Base-by-base conservation (phyloP, 225 moss, liverwort and hornwort species). In the Sphagnum tenellum region DNA sequence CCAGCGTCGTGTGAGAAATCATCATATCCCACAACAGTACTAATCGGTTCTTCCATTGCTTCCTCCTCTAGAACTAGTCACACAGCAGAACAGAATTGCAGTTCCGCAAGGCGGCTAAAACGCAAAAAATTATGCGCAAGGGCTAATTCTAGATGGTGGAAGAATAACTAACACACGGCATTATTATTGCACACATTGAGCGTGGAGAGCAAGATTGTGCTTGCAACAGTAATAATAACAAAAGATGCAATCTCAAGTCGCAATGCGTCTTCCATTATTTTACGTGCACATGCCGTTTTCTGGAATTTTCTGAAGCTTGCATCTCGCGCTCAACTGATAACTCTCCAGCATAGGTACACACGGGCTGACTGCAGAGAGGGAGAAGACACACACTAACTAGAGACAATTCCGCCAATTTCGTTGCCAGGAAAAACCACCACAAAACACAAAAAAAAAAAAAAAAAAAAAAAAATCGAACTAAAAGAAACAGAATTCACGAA, bases 11-110 rank as follows among this genome's bases (percentile, higher is more conserved):
- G 89, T 57, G 89, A 63, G 61, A 85, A 82, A 77, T 73, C 80
- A 68, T 92, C 92, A 63, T 92, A 89, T 66, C 85, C 92, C 66
- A 89, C 96, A 48, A 88, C 72, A 59, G 81, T 88, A 59, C 92
- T 81, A 82, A 83, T 75, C 66, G 89, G 84, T 75, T 96, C 92
- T 70, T 85, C 96, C 96, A 96, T 90, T 67, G 79, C 66, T 62
- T 73, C 61, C 69, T 13, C 9, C 65, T 82, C 74, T 76, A 29
- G 29, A 74, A 72, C 81, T 57, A 62, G 45, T 66, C 62, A 70
- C 14, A 67, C 68, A 10, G 60, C 73, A 73, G 72, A 63, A 63
- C 72, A 70, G 65, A 71, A 71, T 56, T 78, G 69, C 75, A 67
- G 57, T 50, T 58, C 67, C 47, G 13, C 46, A 5, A 68, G 60